phyloP scores from a whole-genome alignment of 2,329 filamentous ascomycete genomes.

The Alternaria dauci region DNA sequence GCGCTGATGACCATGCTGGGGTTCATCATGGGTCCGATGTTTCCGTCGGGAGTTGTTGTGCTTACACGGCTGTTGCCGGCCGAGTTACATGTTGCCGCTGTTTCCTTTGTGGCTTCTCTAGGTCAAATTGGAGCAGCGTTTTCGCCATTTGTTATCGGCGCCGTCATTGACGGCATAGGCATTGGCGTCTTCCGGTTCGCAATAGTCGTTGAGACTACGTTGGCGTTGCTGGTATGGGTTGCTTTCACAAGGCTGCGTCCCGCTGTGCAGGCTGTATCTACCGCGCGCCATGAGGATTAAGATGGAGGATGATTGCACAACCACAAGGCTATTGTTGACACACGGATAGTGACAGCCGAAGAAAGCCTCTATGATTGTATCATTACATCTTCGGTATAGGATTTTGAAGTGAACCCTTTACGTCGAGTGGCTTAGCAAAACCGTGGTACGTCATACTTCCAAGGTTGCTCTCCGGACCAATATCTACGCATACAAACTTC shows the following conservation, averaged over 20 bases:
- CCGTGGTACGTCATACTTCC: no score
- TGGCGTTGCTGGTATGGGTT: conserved; percentile 37
- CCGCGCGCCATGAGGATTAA: conserved; percentile 1
- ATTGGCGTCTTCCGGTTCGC: conserved; percentile 51
- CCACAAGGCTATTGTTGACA: background rate
- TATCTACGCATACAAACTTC: no score
- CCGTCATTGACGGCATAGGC: conserved; percentile 50
- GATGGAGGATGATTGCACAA: background rate
- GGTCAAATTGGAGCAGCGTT: conserved; percentile 57
- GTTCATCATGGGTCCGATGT: conserved; percentile 55
- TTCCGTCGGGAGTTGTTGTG: conserved; percentile 54
- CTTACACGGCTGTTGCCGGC: conserved; percentile 50
- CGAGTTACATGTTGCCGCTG: conserved; percentile 54
- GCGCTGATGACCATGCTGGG: conserved; percentile 47
- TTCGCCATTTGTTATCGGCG: conserved; percentile 56
- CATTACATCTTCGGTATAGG: no score
- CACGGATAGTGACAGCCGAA: no score
- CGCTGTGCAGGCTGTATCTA: background rate
- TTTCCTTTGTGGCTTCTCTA: conserved; percentile 56
- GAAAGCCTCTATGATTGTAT: no score
- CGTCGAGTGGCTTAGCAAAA: no score
- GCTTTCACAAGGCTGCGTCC: conserved; percentile 23
- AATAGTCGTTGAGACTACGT: conserved; percentile 30
- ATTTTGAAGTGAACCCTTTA: no score
- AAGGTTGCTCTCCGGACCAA: no score